Evolutionary conservation across 345 rosid genomes (phyloP).

Genomic region (Brassica incana): DNA sequence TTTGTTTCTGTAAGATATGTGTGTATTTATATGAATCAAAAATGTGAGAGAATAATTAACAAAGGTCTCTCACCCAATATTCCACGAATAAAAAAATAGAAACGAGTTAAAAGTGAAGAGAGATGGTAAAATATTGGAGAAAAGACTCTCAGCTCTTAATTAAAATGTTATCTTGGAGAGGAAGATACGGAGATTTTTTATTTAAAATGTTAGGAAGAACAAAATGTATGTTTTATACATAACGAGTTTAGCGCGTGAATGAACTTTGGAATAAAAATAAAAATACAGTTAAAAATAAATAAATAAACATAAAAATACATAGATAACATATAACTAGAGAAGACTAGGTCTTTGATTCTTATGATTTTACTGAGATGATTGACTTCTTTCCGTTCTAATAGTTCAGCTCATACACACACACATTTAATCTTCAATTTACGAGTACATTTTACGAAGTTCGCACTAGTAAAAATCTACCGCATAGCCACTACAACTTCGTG

Average conservation of each 20-base stretch:
- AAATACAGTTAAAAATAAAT: too few relatives aligned
- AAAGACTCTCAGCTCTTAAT: neutral
- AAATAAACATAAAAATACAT: too few relatives aligned
- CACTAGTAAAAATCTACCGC: too few relatives aligned
- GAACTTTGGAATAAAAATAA: neutral
- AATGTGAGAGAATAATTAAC: neutral
- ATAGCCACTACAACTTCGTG: too few relatives aligned
- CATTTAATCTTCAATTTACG: neutral
- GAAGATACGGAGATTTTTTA: neutral
- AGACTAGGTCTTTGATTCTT: neutral
- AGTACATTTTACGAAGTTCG: neutral
- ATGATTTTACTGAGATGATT: neutral
- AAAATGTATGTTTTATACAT: too few relatives aligned
- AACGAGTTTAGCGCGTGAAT: neutral
- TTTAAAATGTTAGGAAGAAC: neutral
- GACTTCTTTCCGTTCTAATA: neutral
- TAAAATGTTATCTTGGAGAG: neutral
- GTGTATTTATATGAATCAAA: constrained; percentile 13
- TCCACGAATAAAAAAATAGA: neutral
- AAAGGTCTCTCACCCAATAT: neutral
- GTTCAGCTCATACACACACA: neutral
- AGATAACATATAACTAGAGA: neutral
- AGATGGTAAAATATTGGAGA: neutral
- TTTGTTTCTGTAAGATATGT: neutral
- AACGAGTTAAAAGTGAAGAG: neutral